These are phyloP conservation scores for Phoenix roebelenii DNA, from an alignment of 176 grass and related monocot species.

Conservation along the genomic window DNA sequence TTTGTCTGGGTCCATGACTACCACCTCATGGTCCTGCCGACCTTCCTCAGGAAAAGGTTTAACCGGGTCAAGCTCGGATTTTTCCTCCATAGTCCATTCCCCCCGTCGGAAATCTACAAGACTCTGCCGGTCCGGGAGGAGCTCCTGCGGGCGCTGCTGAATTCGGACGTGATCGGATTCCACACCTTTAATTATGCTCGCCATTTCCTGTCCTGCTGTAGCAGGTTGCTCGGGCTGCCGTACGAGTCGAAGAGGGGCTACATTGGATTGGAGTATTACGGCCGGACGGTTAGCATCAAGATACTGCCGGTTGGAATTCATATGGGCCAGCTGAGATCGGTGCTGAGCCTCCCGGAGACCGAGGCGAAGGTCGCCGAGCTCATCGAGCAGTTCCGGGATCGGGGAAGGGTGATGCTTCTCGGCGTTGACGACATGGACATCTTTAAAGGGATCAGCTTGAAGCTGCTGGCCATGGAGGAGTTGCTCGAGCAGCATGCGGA, in stretches of 20 bases:
- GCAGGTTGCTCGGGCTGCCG: constrained; percentile 68
- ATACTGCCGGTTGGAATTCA: constrained; percentile 79
- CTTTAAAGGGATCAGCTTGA: constrained; percentile 92
- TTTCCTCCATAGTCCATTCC: constrained; percentile 88
- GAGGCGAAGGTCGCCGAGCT: constrained; percentile 62
- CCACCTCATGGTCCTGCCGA: constrained; percentile 93
- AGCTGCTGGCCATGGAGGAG: constrained; percentile 86
- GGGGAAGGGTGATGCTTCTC: constrained; percentile 62
- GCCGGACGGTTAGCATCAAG: constrained; percentile 88
- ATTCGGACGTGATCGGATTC: constrained; percentile 91
- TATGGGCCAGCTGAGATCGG: constrained; percentile 57
- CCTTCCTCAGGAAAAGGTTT: constrained; percentile 85
- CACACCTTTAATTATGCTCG: constrained; percentile 97
- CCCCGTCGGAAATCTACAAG: constrained; percentile 91
- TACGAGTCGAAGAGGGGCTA: constrained; percentile 87
- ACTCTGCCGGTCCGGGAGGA: constrained; percentile 83
- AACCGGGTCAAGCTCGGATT: constrained; percentile 85
- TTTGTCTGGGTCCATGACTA: constrained; percentile 98
- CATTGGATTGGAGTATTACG: constrained; percentile 86
- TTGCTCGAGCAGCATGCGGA: constrained; percentile 63
- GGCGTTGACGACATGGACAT: constrained; percentile 99
- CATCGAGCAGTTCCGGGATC: constrained; percentile 43
- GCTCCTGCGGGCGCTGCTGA: constrained; percentile 70
- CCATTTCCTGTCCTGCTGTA: constrained; percentile 88
- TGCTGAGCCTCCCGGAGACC: constrained; percentile 45